A percentile compares a stretch with the other conserved stretches of the same genome.
phyloP scores from a whole-genome alignment of 1,284 basidiomycete genomes.

The Puccinia triticina region DNA sequence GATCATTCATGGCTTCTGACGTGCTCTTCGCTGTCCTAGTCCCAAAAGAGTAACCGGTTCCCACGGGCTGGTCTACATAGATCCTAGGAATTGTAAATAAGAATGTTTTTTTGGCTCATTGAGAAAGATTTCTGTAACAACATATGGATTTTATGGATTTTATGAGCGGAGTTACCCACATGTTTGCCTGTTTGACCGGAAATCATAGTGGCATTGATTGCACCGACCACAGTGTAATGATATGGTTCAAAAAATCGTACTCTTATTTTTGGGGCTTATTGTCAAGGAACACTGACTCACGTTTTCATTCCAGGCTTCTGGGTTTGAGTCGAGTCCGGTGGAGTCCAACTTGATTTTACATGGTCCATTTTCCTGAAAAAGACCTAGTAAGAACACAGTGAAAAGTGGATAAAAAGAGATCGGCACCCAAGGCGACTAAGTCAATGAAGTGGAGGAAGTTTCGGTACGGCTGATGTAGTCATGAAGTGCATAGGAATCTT shows the following conservation, averaged over 20 bases:
- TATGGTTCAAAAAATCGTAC: too few relatives aligned
- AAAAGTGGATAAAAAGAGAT: neutral
- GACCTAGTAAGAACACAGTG: neutral
- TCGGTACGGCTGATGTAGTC: too few relatives aligned
- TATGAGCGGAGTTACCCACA: conserved; percentile 8
- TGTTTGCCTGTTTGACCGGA: conserved; percentile 19
- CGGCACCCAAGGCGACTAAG: too few relatives aligned
- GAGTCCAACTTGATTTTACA: conserved; percentile 46
- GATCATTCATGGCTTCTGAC: conserved; percentile 10
- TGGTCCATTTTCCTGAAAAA: conserved; percentile 48
- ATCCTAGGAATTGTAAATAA: conserved; percentile 4
- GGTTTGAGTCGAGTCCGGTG: conserved; percentile 26
- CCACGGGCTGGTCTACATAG: conserved; percentile 42
- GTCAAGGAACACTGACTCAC: too few relatives aligned
- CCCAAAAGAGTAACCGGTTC: conserved; percentile 35
- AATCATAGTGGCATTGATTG: neutral
- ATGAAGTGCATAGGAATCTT: too few relatives aligned
- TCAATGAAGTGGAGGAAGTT: too few relatives aligned
- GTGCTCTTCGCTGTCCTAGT: neutral
- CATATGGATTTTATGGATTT: neutral
- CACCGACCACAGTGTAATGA: too few relatives aligned
- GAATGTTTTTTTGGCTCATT: neutral
- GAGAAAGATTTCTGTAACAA: neutral
- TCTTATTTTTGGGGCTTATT: too few relatives aligned
- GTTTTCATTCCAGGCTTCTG: conserved; percentile 41